Conservation (phyloP, 2,329 filamentous ascomycete species). For the Fusarium transvaalense region DNA sequence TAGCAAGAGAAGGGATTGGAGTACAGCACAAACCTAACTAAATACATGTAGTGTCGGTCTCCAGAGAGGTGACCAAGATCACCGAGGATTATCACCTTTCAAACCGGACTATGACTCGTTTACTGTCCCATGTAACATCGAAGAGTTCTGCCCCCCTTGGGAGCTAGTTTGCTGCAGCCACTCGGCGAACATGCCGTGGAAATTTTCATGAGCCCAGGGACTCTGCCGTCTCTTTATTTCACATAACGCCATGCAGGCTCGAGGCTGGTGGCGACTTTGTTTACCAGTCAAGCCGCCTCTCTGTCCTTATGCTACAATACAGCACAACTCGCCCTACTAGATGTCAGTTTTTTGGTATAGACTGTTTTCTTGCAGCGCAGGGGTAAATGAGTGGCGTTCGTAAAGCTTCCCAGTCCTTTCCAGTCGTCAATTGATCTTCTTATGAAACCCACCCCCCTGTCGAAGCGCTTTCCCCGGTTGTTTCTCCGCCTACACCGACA, state of each 20-base stretch:
- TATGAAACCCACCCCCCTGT: not conserved
- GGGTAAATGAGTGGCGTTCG: not conserved
- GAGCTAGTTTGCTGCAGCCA: not conserved
- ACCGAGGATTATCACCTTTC: not conserved
- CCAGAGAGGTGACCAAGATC: not conserved
- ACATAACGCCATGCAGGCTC: not conserved
- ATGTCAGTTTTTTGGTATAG: not conserved
- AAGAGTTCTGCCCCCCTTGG: not conserved
- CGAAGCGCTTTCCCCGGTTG: not conserved
- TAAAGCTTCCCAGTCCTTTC: not conserved
- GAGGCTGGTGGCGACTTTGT: not conserved
- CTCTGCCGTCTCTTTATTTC: not conserved
- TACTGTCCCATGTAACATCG: not conserved
- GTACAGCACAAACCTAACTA: not conserved
- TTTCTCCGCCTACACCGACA: slow-evolving; percentile 5
- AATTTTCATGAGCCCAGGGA: not conserved
- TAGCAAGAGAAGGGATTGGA: not conserved
- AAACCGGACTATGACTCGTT: not conserved
- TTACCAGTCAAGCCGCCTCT: not conserved
- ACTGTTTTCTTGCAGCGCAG: too few species aligned
- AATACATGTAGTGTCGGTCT: not conserved
- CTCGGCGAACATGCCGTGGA: not conserved
- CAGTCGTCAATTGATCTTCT: too few species aligned
- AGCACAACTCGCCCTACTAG: not conserved
- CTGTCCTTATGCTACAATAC: too few species aligned